Base-by-base conservation (phyloP, 768 basidiomycete species). In the Lactarius sp. region DNA sequence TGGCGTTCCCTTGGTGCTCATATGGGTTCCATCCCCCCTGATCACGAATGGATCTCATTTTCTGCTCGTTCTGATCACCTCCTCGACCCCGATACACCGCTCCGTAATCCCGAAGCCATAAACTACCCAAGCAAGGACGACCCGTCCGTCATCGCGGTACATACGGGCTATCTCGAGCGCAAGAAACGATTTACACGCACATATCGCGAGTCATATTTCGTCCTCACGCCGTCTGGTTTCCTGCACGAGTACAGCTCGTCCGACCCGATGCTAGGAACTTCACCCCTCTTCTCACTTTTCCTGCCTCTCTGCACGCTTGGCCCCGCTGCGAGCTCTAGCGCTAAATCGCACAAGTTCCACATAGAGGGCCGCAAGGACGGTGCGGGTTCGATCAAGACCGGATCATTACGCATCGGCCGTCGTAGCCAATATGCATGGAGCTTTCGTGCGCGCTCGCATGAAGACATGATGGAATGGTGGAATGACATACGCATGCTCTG, bases 391-490 rank as follows among this genome's bases (percentile, higher is more conserved):
- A 81, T 80, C 1, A 84, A 85, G 68, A 75, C 78, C 0, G 85
- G 86, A n/a, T 79, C 80, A 2, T 71, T 85, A 69, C 71, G 81
- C 34, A 62, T 68, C 31, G 31, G 73, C 41, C 64, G 72, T 59
- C 70, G 76, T 44, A 75, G 79, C 27, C 77, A 83, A 59, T 81
- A 85, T 69, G 92, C 92, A 34, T 98, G 90, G 86, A 90, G 86
- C 54, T 98, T 99, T 81, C 83, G 94, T 41, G 83, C 90, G 52
- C 78, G 96, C 64, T 89, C 86, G 62, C 85, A 90, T 68, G 96
- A 98, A 66, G 96, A 98, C 69, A 94, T 98, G 93, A 93, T 98
- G 93, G 97, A 99, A 77, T 97, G 97, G 92, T 99, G 97, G 97
- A 98, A 98, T 72, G 97, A 98, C 72, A 80, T 95, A 46, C 77